Percentiles rank a stretch among this genome's conserved stretches.
phyloP scores from a whole-genome alignment of 495 filamentous ascomycete species.

The Tuber borchii region DNA sequence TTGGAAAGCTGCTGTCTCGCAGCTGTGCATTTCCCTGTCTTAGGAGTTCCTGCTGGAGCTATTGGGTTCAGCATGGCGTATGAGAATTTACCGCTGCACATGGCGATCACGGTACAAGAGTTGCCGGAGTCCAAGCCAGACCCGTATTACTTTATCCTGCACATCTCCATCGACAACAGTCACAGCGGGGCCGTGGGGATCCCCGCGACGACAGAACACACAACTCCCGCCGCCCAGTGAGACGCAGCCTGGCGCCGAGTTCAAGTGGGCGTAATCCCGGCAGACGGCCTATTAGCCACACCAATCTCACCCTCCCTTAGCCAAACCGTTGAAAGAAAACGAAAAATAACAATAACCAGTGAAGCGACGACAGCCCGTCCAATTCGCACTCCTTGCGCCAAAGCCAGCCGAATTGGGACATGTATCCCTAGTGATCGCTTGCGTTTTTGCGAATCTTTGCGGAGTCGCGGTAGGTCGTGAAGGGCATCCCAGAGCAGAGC shows the following conservation, averaged over 20 bases:
- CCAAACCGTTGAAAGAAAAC: conserved; percentile 16
- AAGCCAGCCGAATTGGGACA: conserved; percentile 42
- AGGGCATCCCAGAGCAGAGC: conserved; percentile 44
- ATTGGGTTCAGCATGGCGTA: conserved; percentile 51
- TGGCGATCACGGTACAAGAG: conserved; percentile 46
- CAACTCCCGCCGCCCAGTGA: conserved; percentile 41
- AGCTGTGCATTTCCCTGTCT: conserved; percentile 48
- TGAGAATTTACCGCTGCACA: conserved; percentile 46
- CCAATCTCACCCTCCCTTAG: conserved; percentile 17
- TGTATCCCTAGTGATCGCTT: conserved; percentile 32
- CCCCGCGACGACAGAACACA: conserved; percentile 43
- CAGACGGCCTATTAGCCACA: conserved; percentile 40
- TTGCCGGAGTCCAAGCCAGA: conserved; percentile 46
- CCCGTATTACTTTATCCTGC: conserved; percentile 50
- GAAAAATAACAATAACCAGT: not conserved
- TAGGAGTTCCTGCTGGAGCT: conserved; percentile 52
- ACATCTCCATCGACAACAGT: conserved; percentile 51
- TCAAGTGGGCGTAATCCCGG: conserved; percentile 49
- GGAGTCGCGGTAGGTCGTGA: conserved; percentile 43
- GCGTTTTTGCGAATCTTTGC: conserved; percentile 31
- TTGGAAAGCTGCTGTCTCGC: conserved; percentile 49
- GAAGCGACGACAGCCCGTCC: conserved; percentile 18
- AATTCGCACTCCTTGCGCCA: conserved; percentile 34
- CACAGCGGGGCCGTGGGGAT: conserved; percentile 48
- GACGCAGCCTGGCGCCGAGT: conserved; percentile 46